Conservation (phyloP, 345 rosid species). For the Euphorbia tirucalli region DNA sequence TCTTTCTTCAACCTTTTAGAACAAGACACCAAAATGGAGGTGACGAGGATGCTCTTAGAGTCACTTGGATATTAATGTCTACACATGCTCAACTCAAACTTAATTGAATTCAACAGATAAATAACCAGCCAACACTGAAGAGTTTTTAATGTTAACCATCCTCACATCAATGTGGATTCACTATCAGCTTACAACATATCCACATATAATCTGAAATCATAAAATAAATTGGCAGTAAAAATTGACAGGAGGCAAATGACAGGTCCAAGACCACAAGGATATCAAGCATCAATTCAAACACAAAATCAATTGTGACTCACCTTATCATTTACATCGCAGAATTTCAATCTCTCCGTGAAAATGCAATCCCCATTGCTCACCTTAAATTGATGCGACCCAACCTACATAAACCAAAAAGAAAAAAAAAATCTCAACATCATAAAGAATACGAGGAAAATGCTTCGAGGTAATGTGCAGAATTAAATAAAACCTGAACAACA, state of each 20-base stretch:
- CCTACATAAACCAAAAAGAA: constrained; percentile 30
- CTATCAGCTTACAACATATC: background rate
- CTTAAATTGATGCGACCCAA: constrained; percentile 94
- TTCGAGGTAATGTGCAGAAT: background rate
- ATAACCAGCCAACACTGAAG: too few species aligned
- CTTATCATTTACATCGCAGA: constrained; percentile 92
- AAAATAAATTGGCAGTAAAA: background rate
- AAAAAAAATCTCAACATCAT: background rate
- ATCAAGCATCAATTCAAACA: background rate
- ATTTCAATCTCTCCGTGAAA: constrained; percentile 77
- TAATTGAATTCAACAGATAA: too few species aligned
- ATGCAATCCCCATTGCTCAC: constrained; percentile 89
- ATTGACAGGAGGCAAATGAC: background rate
- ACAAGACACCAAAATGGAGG: background rate
- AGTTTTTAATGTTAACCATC: too few species aligned
- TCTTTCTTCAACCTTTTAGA: background rate
- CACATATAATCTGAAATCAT: background rate
- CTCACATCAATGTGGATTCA: background rate
- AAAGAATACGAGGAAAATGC: background rate
- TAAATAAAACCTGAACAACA: constrained; percentile 72
- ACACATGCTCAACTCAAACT: background rate
- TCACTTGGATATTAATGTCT: background rate
- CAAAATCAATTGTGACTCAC: constrained; percentile 26
- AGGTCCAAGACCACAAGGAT: background rate
- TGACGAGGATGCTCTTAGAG: too few species aligned